Conservation (phyloP, 352 stramenopile genomes). For the Chrysophaeum taylorii region DNA sequence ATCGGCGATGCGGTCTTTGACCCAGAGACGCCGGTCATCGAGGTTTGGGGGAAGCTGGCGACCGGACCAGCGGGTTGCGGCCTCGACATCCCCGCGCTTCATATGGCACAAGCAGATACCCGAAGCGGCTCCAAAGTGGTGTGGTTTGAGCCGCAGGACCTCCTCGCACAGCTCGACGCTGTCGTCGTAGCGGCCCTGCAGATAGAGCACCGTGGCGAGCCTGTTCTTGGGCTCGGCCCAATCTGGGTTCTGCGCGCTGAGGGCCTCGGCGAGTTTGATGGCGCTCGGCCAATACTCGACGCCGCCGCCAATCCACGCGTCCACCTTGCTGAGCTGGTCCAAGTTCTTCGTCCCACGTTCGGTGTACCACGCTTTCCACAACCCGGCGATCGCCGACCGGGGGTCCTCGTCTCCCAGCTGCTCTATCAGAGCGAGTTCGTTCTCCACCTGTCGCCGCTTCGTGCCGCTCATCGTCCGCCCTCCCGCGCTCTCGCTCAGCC, state of each 20-base stretch:
- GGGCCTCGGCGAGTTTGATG: slow-evolving; percentile 21
- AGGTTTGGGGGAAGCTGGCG: background rate
- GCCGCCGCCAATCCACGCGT: slow-evolving; percentile 16
- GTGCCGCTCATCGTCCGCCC: too few relatives aligned
- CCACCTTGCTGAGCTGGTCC: slow-evolving; percentile 21
- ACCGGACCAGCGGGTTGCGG: background rate
- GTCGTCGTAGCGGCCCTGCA: slow-evolving; percentile 31
- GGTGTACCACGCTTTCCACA: slow-evolving; percentile 31
- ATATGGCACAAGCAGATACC: slow-evolving; percentile 24
- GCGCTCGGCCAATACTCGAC: slow-evolving; percentile 22
- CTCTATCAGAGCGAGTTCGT: background rate
- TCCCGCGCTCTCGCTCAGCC: too few relatives aligned
- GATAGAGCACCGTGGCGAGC: slow-evolving; percentile 30
- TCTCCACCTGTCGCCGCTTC: background rate
- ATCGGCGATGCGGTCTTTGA: too few relatives aligned
- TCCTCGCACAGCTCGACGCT: slow-evolving; percentile 30
- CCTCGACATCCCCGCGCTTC: background rate
- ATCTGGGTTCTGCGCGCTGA: slow-evolving; percentile 8
- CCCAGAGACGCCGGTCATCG: background rate
- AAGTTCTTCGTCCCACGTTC: slow-evolving; percentile 25
- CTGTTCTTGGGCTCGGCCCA: slow-evolving; percentile 33
- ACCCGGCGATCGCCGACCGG: background rate
- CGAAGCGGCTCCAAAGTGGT: slow-evolving; percentile 34
- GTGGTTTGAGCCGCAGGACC: slow-evolving; percentile 30
- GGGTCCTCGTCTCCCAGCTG: background rate